Evolutionary conservation across 306 rosid genomes (phyloP), one percentile per base, ranked within the genome.

Genomic region (Vigna unguiculata): DNA sequence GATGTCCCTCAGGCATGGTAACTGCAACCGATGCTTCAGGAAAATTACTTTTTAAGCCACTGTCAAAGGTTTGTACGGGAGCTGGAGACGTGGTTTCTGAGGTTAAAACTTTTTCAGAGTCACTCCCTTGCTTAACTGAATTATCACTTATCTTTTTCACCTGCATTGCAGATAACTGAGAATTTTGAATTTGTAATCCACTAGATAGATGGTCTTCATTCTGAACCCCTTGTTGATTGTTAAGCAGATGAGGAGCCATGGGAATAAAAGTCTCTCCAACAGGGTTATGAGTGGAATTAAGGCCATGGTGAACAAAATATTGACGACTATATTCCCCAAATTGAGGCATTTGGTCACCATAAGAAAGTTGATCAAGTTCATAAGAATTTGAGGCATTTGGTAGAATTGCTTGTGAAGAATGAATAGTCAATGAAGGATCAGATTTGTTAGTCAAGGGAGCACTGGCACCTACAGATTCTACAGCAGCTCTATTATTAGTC

Each of bases 351-450:
- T 79, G 89, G 46, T 86, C 96, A 78, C 76, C 78, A 65, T 74
- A 78, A 55, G 72, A 61, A 71, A 63, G 75, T 40, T 75, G 74
- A 71, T 71, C 76, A 21, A 80, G 78, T 74, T 81, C 86, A 81
- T 65, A 80, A 52, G 86, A 76, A 81, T 76, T 69, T 57, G 93
- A 72, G 61, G 80, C 78, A 63, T 81, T 85, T 46, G 87, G 87
- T 77, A 70, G 72, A 63, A 30, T 54, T 36, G 86, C 80, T 51
- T 85, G 86, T 71, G 90, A 78, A 65, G 91, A 68, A 55, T 74
- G 93, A 55, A 49, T 17, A 75, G 77, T 21, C 19, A 72, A 62
- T 66, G 85, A 75, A 72, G 86, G 67, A 49, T 68, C 74, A 46
- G 73, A 78, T 80, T 83, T 71, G 36, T 24, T 76, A 10, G 76